Base-by-base conservation (phyloP, 441 rosid species). In the Gossypium davidsonii region DNA sequence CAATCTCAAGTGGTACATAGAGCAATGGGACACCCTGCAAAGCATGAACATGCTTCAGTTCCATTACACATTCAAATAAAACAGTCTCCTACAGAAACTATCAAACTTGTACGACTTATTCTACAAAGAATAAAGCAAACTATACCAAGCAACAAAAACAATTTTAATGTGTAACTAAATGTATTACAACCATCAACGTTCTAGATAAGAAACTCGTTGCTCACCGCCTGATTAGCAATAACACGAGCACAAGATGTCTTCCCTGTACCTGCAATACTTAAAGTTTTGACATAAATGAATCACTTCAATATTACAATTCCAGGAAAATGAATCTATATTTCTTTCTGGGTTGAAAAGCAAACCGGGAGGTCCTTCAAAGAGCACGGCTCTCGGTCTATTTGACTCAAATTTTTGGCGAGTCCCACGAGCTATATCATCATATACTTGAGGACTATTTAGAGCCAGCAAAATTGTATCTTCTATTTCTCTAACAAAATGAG, bases 311-410 rank as follows among this genome's bases (percentile, higher is more conserved):
- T 8, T 20, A 51, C 6, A 51, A 17, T 56, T 56, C 23, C 12
- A 48, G 31, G 20, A n/a, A 58, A 10, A 26, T 20, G 39, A 44
- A 26, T 20, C 25, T 28, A 25, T 21, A 42, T 11, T 60, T 58
- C 64, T 65, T 59, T 73, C 28, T 25, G 37, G 58, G 37, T 6
- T 11, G 51, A 66, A 52, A 73, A 51, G 67, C 79, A 52, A 81
- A 91, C 98, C 98, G 79, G 97, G 99, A n/a, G 97, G 99, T 28
- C 98, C 99, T 83, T 93, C 98, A 79, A 89, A 95, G 48, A 95
- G 96, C 70, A 95, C 92, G 46, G 97, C 99, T 39, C 97, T 88
- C 42, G 99, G 98, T 81, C 99, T 81, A 67, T 95, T 93, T n/a
- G 98, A 89, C 83, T 95, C 96, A 70, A 89, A 95, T 67, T 95